Evolutionary conservation across 805 yeast genomes (phyloP).

Genomic region (Suhomyces prunicola): DNA sequence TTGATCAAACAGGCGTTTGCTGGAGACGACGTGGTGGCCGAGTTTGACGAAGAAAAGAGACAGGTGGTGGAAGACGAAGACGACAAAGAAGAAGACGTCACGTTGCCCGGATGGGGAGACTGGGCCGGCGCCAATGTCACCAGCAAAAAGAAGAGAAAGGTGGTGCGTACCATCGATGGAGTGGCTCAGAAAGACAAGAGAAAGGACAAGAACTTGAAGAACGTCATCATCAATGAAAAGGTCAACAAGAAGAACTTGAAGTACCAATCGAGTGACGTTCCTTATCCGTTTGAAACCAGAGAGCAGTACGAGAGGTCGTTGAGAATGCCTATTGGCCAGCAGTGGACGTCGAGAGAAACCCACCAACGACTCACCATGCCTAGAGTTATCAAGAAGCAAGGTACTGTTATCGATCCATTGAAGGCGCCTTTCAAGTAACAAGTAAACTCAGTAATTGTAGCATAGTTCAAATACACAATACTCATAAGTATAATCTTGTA

Average conservation of each 20-base stretch:
- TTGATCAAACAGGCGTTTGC: slow-evolving; percentile 91
- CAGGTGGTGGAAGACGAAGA: slow-evolving; percentile 70
- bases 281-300: slow-evolving; percentile 88
- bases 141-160: slow-evolving; percentile 53
- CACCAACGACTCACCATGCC: slow-evolving; percentile 91
- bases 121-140: slow-evolving; percentile 73
- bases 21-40: slow-evolving; percentile 88
- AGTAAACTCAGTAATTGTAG: too few species aligned
- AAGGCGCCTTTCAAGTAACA: slow-evolving; percentile 71
- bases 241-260: slow-evolving; percentile 80
- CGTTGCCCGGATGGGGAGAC: slow-evolving; percentile 97
- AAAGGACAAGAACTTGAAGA: slow-evolving; percentile 68
- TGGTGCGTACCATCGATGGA: slow-evolving; percentile 73
- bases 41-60: slow-evolving; percentile 76
- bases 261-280: slow-evolving; percentile 86
- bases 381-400: slow-evolving; percentile 78
- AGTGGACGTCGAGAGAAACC: slow-evolving; percentile 87
- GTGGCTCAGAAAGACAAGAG: slow-evolving; percentile 69
- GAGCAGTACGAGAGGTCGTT: slow-evolving; percentile 94
- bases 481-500: too few species aligned
- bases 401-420: slow-evolving; percentile 86
- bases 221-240: slow-evolving; percentile 87
- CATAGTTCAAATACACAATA: too few species aligned
- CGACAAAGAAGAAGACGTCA: slow-evolving; percentile 79
- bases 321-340: slow-evolving; percentile 95